Evolutionary conservation across 192 early-diverging fungal genomes (phyloP).

Genomic region (Mortierella claussenii): DNA sequence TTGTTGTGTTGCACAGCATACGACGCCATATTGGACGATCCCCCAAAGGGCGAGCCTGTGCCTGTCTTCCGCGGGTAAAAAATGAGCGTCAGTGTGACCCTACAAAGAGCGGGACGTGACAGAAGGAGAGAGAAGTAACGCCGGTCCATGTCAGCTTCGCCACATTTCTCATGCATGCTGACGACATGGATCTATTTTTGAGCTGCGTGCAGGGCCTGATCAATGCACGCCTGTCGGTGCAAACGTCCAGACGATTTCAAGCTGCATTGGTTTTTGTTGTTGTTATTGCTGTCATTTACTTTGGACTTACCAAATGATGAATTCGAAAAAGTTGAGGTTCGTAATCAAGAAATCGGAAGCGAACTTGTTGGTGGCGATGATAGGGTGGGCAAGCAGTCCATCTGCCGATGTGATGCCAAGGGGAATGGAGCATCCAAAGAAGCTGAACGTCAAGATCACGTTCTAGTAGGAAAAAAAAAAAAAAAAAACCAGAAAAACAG

Average conservation of each 20-base stretch:
- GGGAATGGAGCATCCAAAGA: conserved; percentile 27
- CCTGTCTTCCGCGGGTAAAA: conserved; percentile 46
- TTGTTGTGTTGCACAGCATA: too few species aligned
- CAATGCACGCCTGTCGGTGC: not conserved
- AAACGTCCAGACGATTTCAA: too few species aligned
- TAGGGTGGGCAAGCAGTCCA: conserved; percentile 17
- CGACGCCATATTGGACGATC: conserved; percentile 1
- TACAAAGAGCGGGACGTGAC: not conserved
- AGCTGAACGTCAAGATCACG: conserved; percentile 33
- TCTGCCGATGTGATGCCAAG: conserved; percentile 32
- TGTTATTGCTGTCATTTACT: not conserved
- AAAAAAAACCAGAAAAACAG: conserved; percentile 5
- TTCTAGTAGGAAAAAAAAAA: conserved; percentile 18
- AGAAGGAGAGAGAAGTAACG: conserved; percentile 1
- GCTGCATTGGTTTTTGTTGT: not conserved
- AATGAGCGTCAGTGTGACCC: conserved; percentile 43
- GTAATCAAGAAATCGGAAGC: conserved; percentile 49
- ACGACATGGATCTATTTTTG: conserved; percentile 4
- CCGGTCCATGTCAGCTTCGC: conserved; percentile 1
- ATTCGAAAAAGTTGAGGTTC: conserved; percentile 49
- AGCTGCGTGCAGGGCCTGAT: too few species aligned
- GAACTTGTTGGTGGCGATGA: conserved; percentile 35
- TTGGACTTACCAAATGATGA: conserved; percentile 43
- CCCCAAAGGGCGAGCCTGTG: conserved; percentile 11
- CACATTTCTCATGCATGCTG: not conserved